Conservation (phyloP, 202 grass and related monocot species). For the Setaria viridis region DNA sequence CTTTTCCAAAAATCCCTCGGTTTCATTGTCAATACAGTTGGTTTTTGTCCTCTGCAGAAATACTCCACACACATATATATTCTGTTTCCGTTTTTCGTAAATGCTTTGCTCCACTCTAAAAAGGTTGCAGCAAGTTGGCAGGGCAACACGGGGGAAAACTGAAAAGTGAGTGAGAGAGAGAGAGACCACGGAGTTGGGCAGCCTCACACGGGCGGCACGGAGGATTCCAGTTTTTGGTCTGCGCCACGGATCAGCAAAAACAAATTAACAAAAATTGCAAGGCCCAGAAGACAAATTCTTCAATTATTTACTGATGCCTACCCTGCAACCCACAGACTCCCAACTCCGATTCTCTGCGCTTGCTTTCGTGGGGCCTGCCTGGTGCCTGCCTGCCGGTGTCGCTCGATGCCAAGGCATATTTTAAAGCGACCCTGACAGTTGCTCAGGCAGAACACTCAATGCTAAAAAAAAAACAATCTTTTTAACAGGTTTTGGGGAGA, state of each 20-base stretch:
- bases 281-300: not conserved
- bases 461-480: too few relatives aligned
- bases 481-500: not conserved
- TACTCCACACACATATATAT: not conserved
- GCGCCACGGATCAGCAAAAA: conserved; percentile 6
- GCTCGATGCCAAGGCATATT: conserved; percentile 32
- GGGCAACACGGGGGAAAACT: too few relatives aligned
- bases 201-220: conserved; percentile 45
- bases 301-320: not conserved
- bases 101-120: not conserved
- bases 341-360: not conserved
- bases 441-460: too few relatives aligned
- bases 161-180: too few relatives aligned
- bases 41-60: not conserved
- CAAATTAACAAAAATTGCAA: conserved; percentile 23
- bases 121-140: not conserved
- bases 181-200: not conserved
- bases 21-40: not conserved
- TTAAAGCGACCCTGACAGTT: conserved; percentile 1
- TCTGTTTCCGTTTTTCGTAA: not conserved
- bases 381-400: not conserved
- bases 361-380: not conserved
- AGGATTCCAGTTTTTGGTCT: conserved; percentile 49
- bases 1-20: not conserved
- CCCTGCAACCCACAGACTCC: not conserved